Evolutionary conservation across 2,329 filamentous ascomycete genomes (phyloP).

Genomic region (Fusarium goolgardi): DNA sequence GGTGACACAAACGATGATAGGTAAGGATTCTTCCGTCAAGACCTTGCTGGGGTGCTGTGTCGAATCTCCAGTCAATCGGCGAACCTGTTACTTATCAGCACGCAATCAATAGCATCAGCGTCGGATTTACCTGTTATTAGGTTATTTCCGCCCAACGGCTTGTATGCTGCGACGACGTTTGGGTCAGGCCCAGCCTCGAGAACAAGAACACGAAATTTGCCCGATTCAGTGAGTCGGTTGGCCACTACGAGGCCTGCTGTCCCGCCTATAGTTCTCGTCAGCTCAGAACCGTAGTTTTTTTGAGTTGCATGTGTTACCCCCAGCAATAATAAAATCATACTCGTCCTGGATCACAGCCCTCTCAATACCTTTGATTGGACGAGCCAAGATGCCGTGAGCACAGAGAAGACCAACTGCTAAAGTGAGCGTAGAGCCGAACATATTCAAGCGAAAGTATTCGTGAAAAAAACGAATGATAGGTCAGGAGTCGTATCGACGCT

Average conservation of each 20-base stretch:
- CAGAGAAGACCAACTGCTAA: not conserved
- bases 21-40: slow-evolving; percentile 15
- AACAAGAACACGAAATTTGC: slow-evolving; percentile 11
- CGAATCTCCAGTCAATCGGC: slow-evolving; percentile 13
- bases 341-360: slow-evolving; percentile 5
- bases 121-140: slow-evolving; percentile 13
- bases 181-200: slow-evolving; percentile 19
- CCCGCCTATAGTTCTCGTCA: not conserved
- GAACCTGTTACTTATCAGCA: not conserved
- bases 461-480: not conserved
- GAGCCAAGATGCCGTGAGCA: not conserved
- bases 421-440: not conserved
- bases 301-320: not conserved
- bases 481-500: not conserved
- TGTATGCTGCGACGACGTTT: slow-evolving; percentile 8
- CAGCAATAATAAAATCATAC: slow-evolving; percentile 23
- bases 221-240: slow-evolving; percentile 23
- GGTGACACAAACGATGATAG: slow-evolving; percentile 1
- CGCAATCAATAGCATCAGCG: accelerated
- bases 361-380: slow-evolving; percentile 8
- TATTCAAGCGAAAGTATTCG: not conserved
- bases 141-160: slow-evolving; percentile 8
- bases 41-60: slow-evolving; percentile 6
- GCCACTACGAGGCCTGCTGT: slow-evolving; percentile 18
- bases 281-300: accelerated